Evolutionary conservation across 2,329 filamentous ascomycete species (phyloP), one percentile per base, ranked within the genome.

Genomic region (Ophiostoma tasmaniense): DNA sequence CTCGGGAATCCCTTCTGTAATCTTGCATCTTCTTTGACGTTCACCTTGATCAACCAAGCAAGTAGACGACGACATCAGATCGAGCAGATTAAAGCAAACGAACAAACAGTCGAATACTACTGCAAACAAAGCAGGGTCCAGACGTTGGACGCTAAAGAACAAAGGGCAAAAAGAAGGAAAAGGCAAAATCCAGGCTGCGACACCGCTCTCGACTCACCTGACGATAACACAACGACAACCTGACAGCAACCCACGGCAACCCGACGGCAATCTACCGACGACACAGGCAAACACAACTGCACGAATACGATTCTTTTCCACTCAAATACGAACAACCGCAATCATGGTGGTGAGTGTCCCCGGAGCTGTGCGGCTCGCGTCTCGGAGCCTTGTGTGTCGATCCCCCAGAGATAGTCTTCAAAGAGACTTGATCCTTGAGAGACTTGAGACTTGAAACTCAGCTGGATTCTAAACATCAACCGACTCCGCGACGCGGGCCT

Each of bases 391-490:
- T 20, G 17, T 35, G 52, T 30, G 66, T 39, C 52, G 25, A 30
- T 66, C 28, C 7, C 28, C 50, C n/a, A 61, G 28, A 61, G 22
- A 59, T 6, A 55, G 4, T 22, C 39, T 42, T n/a, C 25, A 52
- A 62, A 66, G 45, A 68, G 61, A 64, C 66, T 42, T 61, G 14
- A 25, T 66, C n/a, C n/a, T n/a, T n/a, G n/a, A n/a, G n/a, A n/a
- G n/a, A n/a, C n/a, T n/a, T n/a, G n/a, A n/a, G n/a, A n/a, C n/a
- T n/a, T n/a, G n/a, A n/a, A 67, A 52, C 37, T 62, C 67, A 20
- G 61, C 64, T 73, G 74, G 76, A 79, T 78, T 80, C 79, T 80
- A 80, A 81, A 80, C 73, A 59, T 25, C 22, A 71, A 69, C 45
- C 69, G 64, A 69, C 77, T 78, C 79, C 74, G 73, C 75, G 37